These are phyloP conservation scores for Ottelia alismoides DNA, from an alignment of 106 monocot genomes.

Conservation along the genomic window DNA sequence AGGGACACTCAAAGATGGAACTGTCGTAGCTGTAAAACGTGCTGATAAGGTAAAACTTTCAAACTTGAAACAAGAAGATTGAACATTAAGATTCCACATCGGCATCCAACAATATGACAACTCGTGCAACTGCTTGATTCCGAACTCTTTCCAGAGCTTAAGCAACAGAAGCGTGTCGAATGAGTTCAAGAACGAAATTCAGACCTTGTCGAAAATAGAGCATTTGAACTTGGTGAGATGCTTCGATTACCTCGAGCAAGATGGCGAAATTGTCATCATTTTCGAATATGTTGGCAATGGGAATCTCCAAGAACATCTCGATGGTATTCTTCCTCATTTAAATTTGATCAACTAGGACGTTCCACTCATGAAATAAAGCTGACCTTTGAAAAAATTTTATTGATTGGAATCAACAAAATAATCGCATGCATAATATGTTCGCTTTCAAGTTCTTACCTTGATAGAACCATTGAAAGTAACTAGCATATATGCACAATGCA, in stretches of 20 bases:
- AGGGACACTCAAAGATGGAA: background rate
- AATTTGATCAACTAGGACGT: background rate
- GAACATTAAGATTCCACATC: too few species aligned
- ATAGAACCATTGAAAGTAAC: too few species aligned
- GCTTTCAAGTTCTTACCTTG: too few species aligned
- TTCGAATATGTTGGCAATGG: constrained; percentile 51
- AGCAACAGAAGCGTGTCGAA: constrained; percentile 16
- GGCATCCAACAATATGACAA: too few species aligned
- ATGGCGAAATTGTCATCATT: constrained; percentile 30
- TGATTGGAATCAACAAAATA: background rate
- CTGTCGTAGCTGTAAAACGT: constrained; percentile 3
- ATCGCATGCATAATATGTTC: too few species aligned
- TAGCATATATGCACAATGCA: constrained; percentile 7
- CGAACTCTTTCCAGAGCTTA: too few species aligned
- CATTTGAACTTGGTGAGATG: constrained; percentile 55
- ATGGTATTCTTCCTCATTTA: constrained; percentile 23
- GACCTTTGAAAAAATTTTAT: too few species aligned
- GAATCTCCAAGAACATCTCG: constrained; percentile 42
- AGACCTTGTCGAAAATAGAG: constrained; percentile 38
- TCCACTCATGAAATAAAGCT: too few species aligned
- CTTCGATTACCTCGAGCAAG: constrained; percentile 35
- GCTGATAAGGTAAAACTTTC: constrained; percentile 3
- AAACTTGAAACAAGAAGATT: too few species aligned
- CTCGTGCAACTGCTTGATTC: too few species aligned
- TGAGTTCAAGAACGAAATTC: constrained; percentile 51